phyloP scores from a whole-genome alignment of 192 early-diverging fungal species.

The Linnemannia zychae region DNA sequence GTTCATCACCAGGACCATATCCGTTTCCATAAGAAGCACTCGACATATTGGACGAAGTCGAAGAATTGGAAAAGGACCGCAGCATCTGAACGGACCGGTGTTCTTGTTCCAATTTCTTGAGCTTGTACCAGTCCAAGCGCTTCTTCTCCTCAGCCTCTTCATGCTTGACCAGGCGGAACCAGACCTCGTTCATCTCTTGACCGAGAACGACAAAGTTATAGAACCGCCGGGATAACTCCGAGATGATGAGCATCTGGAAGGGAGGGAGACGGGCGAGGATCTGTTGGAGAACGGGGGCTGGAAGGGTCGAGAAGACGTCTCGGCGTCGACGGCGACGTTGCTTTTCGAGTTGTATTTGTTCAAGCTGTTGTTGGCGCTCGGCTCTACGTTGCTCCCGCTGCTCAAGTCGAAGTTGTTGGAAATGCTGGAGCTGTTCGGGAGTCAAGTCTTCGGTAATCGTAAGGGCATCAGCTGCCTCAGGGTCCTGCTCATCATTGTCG shows the following conservation, averaged over 20 bases:
- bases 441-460: neutral
- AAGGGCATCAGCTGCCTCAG: neutral
- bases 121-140: conserved; percentile 39
- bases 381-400: neutral
- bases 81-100: conserved; percentile 46
- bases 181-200: conserved; percentile 57
- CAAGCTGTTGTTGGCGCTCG: neutral
- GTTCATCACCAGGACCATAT: conserved; percentile 17
- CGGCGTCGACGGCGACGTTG: conserved; percentile 12
- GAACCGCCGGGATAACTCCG: conserved; percentile 53
- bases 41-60: conserved; percentile 31
- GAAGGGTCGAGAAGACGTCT: conserved; percentile 34
- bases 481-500: neutral
- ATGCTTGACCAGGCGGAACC: conserved; percentile 48
- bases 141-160: conserved; percentile 54
- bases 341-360: neutral
- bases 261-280: conserved; percentile 38
- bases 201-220: conserved; percentile 52
- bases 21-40: conserved; percentile 8
- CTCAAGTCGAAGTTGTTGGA: neutral
- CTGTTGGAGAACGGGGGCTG: conserved; percentile 34
- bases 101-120: conserved; percentile 45
- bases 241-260: conserved; percentile 53
- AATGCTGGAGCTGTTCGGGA: neutral
- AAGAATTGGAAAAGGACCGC: conserved; percentile 42